Base-by-base conservation (phyloP, 306 rosid genomes). In the Ormosia emarginata region DNA sequence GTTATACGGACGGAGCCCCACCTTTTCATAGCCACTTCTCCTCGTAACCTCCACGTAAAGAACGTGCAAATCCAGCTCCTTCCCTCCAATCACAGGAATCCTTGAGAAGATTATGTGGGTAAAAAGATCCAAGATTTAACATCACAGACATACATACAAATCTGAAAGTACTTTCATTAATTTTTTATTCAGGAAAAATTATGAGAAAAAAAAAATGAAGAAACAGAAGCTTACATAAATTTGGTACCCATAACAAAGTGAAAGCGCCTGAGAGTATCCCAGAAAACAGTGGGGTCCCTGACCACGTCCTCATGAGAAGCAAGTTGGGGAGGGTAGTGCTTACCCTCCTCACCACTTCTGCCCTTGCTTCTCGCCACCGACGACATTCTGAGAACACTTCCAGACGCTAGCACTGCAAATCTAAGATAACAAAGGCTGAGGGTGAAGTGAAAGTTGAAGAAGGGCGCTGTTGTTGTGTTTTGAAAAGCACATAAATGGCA, bases 31-130 rank as follows among this genome's bases (percentile, higher is more conserved):
- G 49, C 99, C 99, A 71, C 99, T 97, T 74, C 97, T 90, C 61
- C 84, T 82, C 17, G 99, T 93, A 70, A 93, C 98, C 79, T 96
- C 99, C 73, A 85, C 89, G 81, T 96, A 96, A 17, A 96, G 88
- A 46, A 87, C 82, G 85, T 96, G 98, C 92, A 96, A 91, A 81
- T 96, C 97, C 34, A 96, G 93, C 62, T 96, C 97, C 86, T 92
- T 93, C 37, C 99, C 99, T 71, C 99, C 99, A 82, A 93, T 93
- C 84, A 96, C 99, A 85, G 97, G 99, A 85, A 93, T 82, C 98
- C 99, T 96, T 84, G 2, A 64, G 10, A 82, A 29, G 29, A 69
- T 55, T 41, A 52, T 10, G 57, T 32, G 55, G 18, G 39, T 37
- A 79, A 71, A 76, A 71, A 2, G 7, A 43, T 40, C 47, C 8